Base-by-base conservation (phyloP, 2,329 filamentous ascomycete species). In the Neopestalotiopsis sp. region DNA sequence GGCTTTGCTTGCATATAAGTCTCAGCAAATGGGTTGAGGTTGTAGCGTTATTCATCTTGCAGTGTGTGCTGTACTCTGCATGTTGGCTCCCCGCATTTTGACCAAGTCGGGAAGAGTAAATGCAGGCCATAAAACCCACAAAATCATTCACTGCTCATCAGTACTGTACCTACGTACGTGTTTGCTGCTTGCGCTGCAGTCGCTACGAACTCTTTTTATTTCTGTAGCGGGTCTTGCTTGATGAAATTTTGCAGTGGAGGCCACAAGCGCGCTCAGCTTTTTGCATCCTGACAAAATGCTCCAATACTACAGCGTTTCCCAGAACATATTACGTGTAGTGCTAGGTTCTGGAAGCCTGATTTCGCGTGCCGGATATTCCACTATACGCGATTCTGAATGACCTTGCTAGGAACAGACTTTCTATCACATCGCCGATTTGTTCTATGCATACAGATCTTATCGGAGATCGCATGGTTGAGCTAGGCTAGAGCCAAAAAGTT, bases 241-340 rank as follows among this genome's bases (percentile, higher is more conserved):
- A 52, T 20, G 45, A 52, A 52, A 52, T 52, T 52, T 52, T 52
- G 45, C 45, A 52, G 45, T 52, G 45, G 45, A 52, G 45, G 45
- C 45, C 45, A 52, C 7, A 52, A 52, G 45, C 9, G 45, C 45
- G 45, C 17, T 17, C 45, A 24, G 3, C n/a, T 12, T n/a, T 52
- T 17, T n/a, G 12, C 5, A 13, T 52, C 45, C 7, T 52, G n/a
- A 4, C 45, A 52, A 7, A 6, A 38, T 7, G 34, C 5, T 38
- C 34, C 34, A 38, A 38, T 38, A 38, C 10, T 1, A 38, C 34
- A 49, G 45, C n/a, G 45, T 9, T 17, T 52, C 45, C 45, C 45
- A 4, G 45, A 20, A 20, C 17, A 52, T 52, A 17, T 17, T 38
- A 38, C 34, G 34, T 38, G 34, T 38, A 28, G 34, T 38, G 10